Percentiles rank a stretch among this genome's conserved stretches.
Evolutionary conservation across 768 basidiomycete species (phyloP).

Genomic region (Termitomyces eurrhizus): DNA sequence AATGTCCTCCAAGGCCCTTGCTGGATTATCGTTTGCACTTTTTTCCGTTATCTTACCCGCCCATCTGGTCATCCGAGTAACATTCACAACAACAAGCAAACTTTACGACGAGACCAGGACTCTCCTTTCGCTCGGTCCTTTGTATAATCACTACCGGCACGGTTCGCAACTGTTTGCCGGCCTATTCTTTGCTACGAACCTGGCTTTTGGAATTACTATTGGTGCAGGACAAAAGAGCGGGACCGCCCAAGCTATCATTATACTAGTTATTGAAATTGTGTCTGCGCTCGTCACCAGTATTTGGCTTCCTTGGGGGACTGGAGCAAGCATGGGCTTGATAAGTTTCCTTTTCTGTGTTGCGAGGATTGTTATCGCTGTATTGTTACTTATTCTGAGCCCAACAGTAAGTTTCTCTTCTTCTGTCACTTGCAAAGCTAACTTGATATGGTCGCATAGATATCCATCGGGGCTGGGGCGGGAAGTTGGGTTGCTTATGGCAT

Average conservation of each 20-base stretch:
- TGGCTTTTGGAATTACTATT: conserved; percentile 79
- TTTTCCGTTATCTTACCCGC: conserved; percentile 78
- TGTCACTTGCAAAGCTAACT: conserved; percentile 10
- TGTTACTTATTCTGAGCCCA: conserved; percentile 87
- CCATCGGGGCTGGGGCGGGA: conserved; percentile 72
- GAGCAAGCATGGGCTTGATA: conserved; percentile 94
- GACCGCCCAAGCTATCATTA: conserved; percentile 86
- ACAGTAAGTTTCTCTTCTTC: conserved; percentile 51
- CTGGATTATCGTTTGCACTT: conserved; percentile 74
- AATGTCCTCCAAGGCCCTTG: conserved; percentile 66
- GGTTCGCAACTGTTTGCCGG: conserved; percentile 87
- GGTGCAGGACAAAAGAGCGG: conserved; percentile 90
- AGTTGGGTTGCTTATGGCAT: conserved; percentile 96
- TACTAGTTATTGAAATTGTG: conserved; percentile 84
- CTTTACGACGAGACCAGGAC: conserved; percentile 95
- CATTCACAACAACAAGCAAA: conserved; percentile 79
- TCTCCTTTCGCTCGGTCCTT: conserved; percentile 81
- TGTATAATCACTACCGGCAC: conserved; percentile 93
- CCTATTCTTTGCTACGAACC: conserved; percentile 75
- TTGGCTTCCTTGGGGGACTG: conserved; percentile 96
- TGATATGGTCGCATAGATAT: conserved; percentile 51
- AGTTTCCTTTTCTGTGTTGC: conserved; percentile 92
- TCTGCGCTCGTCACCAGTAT: conserved; percentile 87
- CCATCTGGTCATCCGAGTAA: conserved; percentile 72
- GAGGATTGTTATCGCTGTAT: conserved; percentile 83